phyloP scores from a whole-genome alignment of 2,329 filamentous ascomycete genomes.

The Pseudogymnoascus sp. region DNA sequence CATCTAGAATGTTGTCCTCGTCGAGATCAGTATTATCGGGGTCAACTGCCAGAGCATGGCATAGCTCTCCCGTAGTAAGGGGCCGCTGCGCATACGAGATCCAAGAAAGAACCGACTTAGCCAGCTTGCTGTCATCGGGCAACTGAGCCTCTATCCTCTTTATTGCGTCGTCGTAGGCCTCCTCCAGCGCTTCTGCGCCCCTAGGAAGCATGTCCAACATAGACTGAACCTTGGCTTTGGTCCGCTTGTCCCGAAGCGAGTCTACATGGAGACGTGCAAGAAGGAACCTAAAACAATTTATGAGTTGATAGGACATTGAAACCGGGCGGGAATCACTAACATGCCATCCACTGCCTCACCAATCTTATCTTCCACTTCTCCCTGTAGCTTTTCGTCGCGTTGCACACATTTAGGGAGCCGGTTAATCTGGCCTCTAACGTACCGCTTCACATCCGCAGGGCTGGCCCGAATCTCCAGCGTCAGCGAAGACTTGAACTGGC shows the following conservation, averaged over 20 bases:
- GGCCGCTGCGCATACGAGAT: background rate
- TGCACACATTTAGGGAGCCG: background rate
- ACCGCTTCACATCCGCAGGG: background rate
- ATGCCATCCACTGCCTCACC: background rate
- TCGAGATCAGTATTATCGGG: background rate
- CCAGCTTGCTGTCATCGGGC: background rate
- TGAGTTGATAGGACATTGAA: background rate
- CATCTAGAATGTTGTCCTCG: background rate
- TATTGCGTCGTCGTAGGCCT: background rate
- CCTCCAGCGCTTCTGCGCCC: background rate
- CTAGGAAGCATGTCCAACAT: background rate
- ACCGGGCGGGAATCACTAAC: background rate
- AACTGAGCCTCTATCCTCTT: background rate
- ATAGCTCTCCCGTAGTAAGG: background rate
- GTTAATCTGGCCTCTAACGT: background rate
- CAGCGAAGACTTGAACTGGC: conserved; percentile 39
- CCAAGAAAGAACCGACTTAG: background rate
- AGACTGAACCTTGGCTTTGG: background rate
- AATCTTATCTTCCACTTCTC: background rate
- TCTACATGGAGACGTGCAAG: background rate
- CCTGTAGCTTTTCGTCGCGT: background rate
- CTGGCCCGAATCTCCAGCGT: background rate
- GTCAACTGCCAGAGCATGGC: background rate
- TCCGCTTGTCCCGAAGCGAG: background rate
- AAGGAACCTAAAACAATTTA: background rate